These are phyloP conservation scores for Sugiyamaella boreocaroliniensis DNA, from an alignment of 805 yeast genomes.

Conservation along the genomic window DNA sequence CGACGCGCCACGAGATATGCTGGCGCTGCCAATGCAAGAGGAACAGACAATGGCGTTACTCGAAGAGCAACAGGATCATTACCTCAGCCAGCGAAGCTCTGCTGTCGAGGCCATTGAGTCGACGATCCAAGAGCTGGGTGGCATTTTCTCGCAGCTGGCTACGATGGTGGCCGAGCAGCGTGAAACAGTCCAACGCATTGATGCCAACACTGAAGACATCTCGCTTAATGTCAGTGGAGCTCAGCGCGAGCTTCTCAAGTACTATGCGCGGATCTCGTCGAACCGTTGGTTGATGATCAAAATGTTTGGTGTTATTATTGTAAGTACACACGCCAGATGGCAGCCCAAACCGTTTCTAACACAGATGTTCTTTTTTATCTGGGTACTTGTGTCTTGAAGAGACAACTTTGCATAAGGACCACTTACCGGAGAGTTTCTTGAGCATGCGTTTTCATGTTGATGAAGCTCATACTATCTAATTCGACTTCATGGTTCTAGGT, in stretches of 20 bases:
- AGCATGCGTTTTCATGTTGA: too few relatives aligned
- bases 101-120: conserved; percentile 96
- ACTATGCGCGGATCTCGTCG: conserved; percentile 77
- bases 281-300: conserved; percentile 89
- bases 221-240: conserved; percentile 87
- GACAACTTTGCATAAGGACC: neutral
- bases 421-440: too few relatives aligned
- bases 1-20: conserved; percentile 33
- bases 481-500: too few relatives aligned
- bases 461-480: too few relatives aligned
- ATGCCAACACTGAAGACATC: conserved; percentile 90
- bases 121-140: conserved; percentile 96
- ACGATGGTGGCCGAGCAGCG: conserved; percentile 98
- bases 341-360: conserved; percentile 30
- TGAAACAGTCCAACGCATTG: conserved; percentile 91
- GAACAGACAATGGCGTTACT: conserved; percentile 73
- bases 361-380: conserved; percentile 10
- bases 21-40: conserved; percentile 69
- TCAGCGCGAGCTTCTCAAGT: conserved; percentile 85
- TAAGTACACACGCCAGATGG: conserved; percentile 10
- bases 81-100: conserved; percentile 72
- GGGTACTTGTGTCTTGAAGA: conserved; percentile 10
- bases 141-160: conserved; percentile 87
- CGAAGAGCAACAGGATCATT: conserved; percentile 73
- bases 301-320: conserved; percentile 77